These are phyloP conservation scores for Psidium friedrichsthalianum DNA, from an alignment of 345 rosid species.

Conservation along the genomic window DNA sequence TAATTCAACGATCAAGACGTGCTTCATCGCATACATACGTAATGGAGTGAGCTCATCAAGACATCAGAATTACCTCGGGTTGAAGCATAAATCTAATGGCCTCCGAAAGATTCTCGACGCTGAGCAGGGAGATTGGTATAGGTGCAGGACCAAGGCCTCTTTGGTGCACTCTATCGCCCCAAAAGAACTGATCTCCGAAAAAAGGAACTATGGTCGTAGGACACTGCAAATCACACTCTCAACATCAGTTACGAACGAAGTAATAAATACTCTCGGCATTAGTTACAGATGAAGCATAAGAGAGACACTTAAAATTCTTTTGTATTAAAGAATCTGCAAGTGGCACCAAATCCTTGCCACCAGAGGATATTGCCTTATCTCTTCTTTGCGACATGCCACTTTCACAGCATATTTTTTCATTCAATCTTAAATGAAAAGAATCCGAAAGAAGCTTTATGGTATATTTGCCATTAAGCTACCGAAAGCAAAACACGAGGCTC, in stretches of 20 bases:
- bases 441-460: background rate
- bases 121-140: constrained; percentile 73
- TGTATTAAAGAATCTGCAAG: background rate
- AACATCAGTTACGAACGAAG: background rate
- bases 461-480: background rate
- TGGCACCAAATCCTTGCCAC: background rate
- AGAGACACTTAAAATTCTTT: background rate
- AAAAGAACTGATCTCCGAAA: constrained; percentile 98
- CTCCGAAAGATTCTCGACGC: constrained; percentile 59
- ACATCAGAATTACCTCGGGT: constrained; percentile 55
- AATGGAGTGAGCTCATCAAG: background rate
- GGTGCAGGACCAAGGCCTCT: constrained; percentile 80
- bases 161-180: constrained; percentile 76
- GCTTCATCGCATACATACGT: background rate
- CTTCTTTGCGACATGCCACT: background rate
- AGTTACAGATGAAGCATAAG: background rate
- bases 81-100: constrained; percentile 85
- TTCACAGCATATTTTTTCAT: background rate
- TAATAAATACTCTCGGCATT: background rate
- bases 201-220: constrained; percentile 95
- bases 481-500: background rate
- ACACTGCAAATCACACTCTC: constrained; percentile 36
- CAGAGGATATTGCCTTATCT: background rate
- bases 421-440: background rate
- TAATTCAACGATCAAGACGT: background rate